phyloP scores from a whole-genome alignment of 805 yeast genomes.

The Ogataea henricii region DNA sequence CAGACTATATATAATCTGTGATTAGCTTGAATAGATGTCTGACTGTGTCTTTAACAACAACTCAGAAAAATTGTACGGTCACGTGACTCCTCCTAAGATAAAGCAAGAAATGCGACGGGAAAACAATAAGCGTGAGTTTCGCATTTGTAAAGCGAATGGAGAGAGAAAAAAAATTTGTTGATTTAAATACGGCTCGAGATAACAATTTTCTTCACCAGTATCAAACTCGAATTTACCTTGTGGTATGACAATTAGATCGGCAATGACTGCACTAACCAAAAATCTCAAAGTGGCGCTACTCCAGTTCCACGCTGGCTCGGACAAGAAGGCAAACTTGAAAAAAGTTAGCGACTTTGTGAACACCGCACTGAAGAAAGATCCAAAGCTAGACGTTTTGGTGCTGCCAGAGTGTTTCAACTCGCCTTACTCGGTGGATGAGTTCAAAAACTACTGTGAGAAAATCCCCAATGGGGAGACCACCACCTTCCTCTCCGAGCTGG shows the following conservation, averaged over 20 bases:
- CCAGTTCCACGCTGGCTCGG: slow-evolving; percentile 80
- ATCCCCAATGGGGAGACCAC: slow-evolving; percentile 78
- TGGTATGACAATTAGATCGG: slow-evolving; percentile 12
- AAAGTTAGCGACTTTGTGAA: slow-evolving; percentile 65
- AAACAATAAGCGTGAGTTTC: not conserved
- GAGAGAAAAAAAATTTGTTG: not conserved
- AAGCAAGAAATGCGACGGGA: not conserved
- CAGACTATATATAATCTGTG: not conserved
- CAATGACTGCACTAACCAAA: slow-evolving; percentile 42
- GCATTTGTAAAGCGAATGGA: too few relatives aligned
- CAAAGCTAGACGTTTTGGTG: slow-evolving; percentile 69
- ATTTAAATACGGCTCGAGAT: not conserved
- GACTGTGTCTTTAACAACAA: too few relatives aligned
- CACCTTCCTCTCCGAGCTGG: slow-evolving; percentile 59
- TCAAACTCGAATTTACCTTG: not conserved
- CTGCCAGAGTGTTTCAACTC: slow-evolving; percentile 97
- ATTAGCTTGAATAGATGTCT: too few relatives aligned
- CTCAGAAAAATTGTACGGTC: not conserved
- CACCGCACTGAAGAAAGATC: slow-evolving; percentile 59
- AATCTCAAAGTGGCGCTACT: slow-evolving; percentile 78
- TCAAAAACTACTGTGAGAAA: slow-evolving; percentile 84
- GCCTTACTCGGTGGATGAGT: slow-evolving; percentile 86
- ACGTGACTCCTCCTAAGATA: not conserved
- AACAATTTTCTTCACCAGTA: not conserved
- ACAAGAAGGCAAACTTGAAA: slow-evolving; percentile 73